Percentiles rank a stretch among this genome's conserved stretches.
Conservation (phyloP, 2,329 filamentous ascomycete genomes). For the Myotisia sp. region DNA sequence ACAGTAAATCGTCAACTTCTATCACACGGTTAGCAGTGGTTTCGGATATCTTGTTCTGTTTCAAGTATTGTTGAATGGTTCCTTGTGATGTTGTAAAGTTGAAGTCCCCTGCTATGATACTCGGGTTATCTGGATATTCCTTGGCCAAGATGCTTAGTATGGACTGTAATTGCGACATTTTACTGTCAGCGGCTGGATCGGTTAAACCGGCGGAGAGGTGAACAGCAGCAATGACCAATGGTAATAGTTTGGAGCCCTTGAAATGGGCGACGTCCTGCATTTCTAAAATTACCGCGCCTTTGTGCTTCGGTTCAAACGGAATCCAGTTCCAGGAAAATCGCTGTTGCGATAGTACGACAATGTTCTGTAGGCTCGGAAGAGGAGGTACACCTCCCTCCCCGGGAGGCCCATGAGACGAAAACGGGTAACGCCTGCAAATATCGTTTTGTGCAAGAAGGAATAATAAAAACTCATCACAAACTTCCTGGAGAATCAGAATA, state of each 20-base stretch:
- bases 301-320: constrained; percentile 42
- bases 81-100: constrained; percentile 47
- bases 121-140: constrained; percentile 33
- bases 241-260: constrained; percentile 15
- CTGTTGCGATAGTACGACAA: constrained; percentile 44
- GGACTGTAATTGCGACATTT: constrained; percentile 41
- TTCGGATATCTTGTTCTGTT: constrained; percentile 39
- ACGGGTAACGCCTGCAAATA: constrained; percentile 40
- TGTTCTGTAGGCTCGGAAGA: constrained; percentile 46
- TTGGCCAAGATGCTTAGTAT: constrained; percentile 35
- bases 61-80: constrained; percentile 40
- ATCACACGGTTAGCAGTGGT: constrained; percentile 33
- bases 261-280: constrained; percentile 25
- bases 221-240: constrained; percentile 41
- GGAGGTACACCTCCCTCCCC: constrained; percentile 39
- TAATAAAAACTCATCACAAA: constrained; percentile 49
- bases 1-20: constrained; percentile 35
- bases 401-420: constrained; percentile 44
- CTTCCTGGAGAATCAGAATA: constrained; percentile 43
- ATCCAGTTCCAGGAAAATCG: constrained; percentile 44
- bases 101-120: constrained; percentile 50
- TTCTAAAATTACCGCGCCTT: constrained; percentile 40
- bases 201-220: constrained; percentile 50
- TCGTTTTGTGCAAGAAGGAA: constrained; percentile 37
- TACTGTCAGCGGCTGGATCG: constrained; percentile 43